These are phyloP conservation scores for Platanthera guangdongensis DNA, from an alignment of 106 monocot species.

Conservation along the genomic window DNA sequence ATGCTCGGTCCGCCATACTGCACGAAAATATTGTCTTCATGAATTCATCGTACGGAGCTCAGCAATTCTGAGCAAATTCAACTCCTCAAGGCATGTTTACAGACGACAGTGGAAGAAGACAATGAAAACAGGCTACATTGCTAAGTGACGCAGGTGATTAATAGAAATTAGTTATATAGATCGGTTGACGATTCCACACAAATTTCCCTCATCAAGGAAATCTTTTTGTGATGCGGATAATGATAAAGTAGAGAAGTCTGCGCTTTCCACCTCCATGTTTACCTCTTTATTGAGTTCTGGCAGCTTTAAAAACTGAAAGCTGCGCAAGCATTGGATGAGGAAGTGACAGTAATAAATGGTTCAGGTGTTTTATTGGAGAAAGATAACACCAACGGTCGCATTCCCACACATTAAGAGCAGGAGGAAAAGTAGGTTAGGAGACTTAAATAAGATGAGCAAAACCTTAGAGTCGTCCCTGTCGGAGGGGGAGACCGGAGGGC, in stretches of 20 bases:
- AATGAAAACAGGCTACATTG: not conserved
- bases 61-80: not conserved
- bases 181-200: not conserved
- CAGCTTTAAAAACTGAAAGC: not conserved
- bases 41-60: not conserved
- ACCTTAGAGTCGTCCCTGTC: constrained; percentile 65
- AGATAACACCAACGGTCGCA: constrained; percentile 34
- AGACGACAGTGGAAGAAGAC: not conserved
- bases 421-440: not conserved
- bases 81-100: not conserved
- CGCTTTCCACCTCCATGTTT: not conserved
- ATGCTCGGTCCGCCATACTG: constrained; percentile 41
- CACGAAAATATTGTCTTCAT: not conserved
- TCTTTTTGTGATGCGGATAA: not conserved
- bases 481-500: constrained; percentile 85
- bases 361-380: constrained; percentile 36
- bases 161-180: not conserved
- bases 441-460: not conserved
- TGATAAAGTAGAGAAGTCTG: not conserved
- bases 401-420: not conserved
- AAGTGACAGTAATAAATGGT: not conserved
- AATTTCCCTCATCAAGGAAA: not conserved
- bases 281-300: not conserved
- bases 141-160: not conserved
- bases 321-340: not conserved